phyloP scores from a whole-genome alignment of 306 rosid species.

The Pyrus bretschneideri region DNA sequence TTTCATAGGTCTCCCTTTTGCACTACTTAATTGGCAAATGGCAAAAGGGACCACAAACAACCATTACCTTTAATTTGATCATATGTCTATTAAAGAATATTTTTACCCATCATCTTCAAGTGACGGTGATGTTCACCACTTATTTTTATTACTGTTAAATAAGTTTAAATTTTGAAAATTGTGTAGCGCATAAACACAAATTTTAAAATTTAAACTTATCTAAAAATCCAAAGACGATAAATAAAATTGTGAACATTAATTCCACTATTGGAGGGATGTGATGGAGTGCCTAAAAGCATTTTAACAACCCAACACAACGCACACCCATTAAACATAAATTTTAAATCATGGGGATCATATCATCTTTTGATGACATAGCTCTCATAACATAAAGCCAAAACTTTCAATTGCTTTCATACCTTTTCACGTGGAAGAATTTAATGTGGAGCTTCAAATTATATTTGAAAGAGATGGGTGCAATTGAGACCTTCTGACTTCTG shows the following conservation, averaged over 20 bases:
- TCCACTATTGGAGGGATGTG: neutral
- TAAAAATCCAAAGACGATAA: too few species aligned
- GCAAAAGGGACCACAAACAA: constrained; percentile 35
- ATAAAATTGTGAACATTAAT: too few species aligned
- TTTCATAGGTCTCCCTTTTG: neutral
- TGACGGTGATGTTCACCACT: too few species aligned
- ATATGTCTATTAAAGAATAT: neutral
- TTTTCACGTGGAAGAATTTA: constrained; percentile 9
- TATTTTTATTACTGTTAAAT: too few species aligned
- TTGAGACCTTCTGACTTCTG: neutral
- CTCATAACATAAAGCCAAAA: neutral
- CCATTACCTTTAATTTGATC: constrained; percentile 20
- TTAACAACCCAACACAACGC: constrained; percentile 21
- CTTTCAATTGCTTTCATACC: neutral
- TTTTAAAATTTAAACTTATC: too few species aligned
- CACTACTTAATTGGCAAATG: constrained; percentile 8
- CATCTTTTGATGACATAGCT: neutral
- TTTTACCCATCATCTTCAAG: too few species aligned
- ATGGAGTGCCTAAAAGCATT: constrained; percentile 16
- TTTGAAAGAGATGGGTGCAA: neutral
- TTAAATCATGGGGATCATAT: neutral
- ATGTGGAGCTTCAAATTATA: neutral
- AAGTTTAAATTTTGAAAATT: too few species aligned
- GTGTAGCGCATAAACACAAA: too few species aligned
- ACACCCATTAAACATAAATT: neutral